Conservation (phyloP, 2,329 filamentous ascomycete species). For the Microsporum canis region DNA sequence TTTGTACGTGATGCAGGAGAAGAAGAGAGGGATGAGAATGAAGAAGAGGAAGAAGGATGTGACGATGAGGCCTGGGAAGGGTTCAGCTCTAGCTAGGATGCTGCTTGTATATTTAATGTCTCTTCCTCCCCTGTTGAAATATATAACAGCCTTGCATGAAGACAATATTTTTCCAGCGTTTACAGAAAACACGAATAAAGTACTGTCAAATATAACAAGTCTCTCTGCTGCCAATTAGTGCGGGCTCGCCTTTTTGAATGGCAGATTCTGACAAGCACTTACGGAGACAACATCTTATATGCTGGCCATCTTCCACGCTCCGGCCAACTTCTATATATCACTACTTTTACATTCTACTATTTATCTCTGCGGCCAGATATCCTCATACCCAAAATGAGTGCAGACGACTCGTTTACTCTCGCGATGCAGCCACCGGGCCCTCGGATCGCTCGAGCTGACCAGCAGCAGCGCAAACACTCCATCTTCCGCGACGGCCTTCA, state of each 20-base stretch:
- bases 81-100: neutral
- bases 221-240: too few relatives aligned
- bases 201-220: too few relatives aligned
- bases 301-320: too few relatives aligned
- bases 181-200: too few relatives aligned
- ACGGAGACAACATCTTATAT: too few relatives aligned
- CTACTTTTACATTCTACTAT: neutral
- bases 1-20: slow-evolving; percentile 53
- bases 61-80: slow-evolving; percentile 1
- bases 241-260: too few relatives aligned
- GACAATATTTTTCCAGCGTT: too few relatives aligned
- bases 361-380: too few relatives aligned
- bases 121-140: too few relatives aligned
- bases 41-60: neutral
- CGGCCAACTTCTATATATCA: neutral
- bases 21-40: neutral
- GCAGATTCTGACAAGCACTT: too few relatives aligned
- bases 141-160: too few relatives aligned
- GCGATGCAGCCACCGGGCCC: neutral
- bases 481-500: slow-evolving; percentile 51
- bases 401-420: neutral
- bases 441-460: neutral
- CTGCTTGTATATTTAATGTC: too few relatives aligned
- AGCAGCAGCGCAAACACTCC: slow-evolving; percentile 30
- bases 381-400: neutral